Evolutionary conservation across 495 filamentous ascomycete genomes (phyloP).

Genomic region (Cercophora sp.): DNA sequence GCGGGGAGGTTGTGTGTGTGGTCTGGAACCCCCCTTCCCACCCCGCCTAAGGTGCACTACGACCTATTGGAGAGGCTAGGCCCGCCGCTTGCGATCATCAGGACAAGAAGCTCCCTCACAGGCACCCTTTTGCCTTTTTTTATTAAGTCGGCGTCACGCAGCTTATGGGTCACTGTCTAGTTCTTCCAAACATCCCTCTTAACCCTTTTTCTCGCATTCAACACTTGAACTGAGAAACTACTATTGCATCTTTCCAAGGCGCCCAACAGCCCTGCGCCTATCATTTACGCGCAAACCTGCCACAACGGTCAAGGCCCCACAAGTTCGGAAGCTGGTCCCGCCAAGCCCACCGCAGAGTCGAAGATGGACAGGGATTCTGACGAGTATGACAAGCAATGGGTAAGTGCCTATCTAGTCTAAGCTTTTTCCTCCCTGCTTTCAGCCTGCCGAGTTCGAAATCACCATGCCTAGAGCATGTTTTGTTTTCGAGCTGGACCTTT

Average conservation of each 20-base stretch:
- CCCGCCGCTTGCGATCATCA: conserved; percentile 3
- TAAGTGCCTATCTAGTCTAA: conserved; percentile 10
- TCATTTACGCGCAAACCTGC: no score
- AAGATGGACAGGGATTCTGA: conserved; percentile 7
- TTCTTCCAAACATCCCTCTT: not conserved
- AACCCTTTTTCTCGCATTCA: no score
- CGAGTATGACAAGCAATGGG: conserved; percentile 26
- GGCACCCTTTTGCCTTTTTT: not conserved
- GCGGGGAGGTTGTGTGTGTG: no score
- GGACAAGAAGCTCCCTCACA: not conserved
- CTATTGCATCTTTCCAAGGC: no score
- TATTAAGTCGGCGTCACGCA: conserved; percentile 7
- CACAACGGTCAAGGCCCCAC: not conserved
- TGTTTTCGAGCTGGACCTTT: no score
- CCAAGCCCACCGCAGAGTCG: not conserved
- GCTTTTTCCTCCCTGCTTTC: not conserved
- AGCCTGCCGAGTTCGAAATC: not conserved
- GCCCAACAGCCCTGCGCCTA: no score
- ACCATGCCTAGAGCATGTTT: no score
- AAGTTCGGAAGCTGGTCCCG: not conserved
- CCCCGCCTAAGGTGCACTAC: no score
- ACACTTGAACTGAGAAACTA: no score
- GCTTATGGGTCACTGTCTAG: not conserved
- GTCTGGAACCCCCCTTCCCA: no score
- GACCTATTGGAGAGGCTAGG: no score